Percentiles rank a stretch among this genome's conserved stretches.
Conservation (phyloP, 345 rosid genomes). For the Gossypium longicalyx region DNA sequence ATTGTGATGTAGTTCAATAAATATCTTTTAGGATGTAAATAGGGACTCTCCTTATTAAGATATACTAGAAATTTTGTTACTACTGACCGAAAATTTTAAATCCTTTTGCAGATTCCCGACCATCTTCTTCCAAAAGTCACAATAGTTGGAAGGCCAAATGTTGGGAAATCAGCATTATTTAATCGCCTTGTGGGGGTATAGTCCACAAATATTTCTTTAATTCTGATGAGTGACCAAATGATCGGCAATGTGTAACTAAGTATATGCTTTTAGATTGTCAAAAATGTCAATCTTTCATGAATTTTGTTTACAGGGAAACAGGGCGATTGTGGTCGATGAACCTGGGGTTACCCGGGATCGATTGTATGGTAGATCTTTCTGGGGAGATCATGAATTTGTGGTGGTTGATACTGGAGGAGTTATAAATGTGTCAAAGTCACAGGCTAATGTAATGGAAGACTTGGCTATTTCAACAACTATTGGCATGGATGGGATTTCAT, state of each 20-base stretch:
- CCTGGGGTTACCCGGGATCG: constrained; percentile 97
- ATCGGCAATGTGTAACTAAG: no score
- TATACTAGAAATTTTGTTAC: background rate
- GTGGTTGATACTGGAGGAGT: constrained; percentile 97
- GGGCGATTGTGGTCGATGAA: constrained; percentile 94
- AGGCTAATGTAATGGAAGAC: constrained; percentile 69
- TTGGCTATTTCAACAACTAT: constrained; percentile 61
- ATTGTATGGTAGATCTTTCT: constrained; percentile 81
- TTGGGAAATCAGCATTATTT: constrained; percentile 91
- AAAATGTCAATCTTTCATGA: background rate
- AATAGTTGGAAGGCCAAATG: constrained; percentile 94
- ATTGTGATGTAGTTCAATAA: background rate
- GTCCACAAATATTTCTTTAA: background rate
- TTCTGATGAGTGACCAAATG: background rate
- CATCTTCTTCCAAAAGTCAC: constrained; percentile 80
- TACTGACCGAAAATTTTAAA: constrained; percentile 1
- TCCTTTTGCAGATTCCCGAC: constrained; percentile 72
- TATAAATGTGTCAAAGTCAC: constrained; percentile 71
- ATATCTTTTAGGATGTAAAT: constrained; percentile 2
- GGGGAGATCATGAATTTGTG: constrained; percentile 82
- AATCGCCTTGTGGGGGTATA: constrained; percentile 93
- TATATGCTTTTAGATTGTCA: background rate
- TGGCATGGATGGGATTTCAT: constrained; percentile 93
- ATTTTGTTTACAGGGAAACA: constrained; percentile 49
- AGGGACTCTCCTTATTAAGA: background rate